Evolutionary conservation across 208 protist species (phyloP).

Genomic region (Jaenimonas drosophilae): DNA sequence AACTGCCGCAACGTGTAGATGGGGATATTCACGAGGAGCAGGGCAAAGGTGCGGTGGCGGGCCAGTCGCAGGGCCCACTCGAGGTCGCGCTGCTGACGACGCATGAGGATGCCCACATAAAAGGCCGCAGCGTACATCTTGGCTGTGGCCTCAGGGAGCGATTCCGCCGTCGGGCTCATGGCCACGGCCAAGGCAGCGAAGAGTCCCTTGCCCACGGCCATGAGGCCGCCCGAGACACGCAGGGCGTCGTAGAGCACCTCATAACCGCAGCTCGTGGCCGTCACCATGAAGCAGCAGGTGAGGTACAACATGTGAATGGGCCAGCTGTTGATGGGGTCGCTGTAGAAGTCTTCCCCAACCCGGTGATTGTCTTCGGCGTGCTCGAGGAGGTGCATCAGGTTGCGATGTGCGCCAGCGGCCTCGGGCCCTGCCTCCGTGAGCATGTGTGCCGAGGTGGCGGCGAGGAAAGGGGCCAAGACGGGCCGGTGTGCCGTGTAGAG

Average conservation of each 20-base stretch:
- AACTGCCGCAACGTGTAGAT: slow-evolving; percentile 41
- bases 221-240: slow-evolving; percentile 21
- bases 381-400: slow-evolving; percentile 12
- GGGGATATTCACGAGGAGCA: slow-evolving; percentile 70
- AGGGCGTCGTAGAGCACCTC: slow-evolving; percentile 20
- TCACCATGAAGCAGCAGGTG: slow-evolving; percentile 56
- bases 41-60: slow-evolving; percentile 24
- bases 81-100: slow-evolving; percentile 17
- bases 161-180: slow-evolving; percentile 38
- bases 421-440: neutral
- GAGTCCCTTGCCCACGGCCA: slow-evolving; percentile 51
- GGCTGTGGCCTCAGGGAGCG: slow-evolving; percentile 25
- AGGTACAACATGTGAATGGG: slow-evolving; percentile 63
- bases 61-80: slow-evolving; percentile 13
- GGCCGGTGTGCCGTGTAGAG: slow-evolving; percentile 22
- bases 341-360: slow-evolving; percentile 46
- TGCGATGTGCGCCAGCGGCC: too few species aligned
- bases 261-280: slow-evolving; percentile 57
- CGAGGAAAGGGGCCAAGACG: slow-evolving; percentile 30
- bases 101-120: slow-evolving; percentile 42
- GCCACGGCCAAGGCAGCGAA: slow-evolving; percentile 64
- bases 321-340: slow-evolving; percentile 51
- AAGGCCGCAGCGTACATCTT: slow-evolving; percentile 56
- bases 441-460: slow-evolving; percentile 6
- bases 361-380: slow-evolving; percentile 5